Conservation (phyloP, 75 land plant species). For the Pseudotsuga menziesii region DNA sequence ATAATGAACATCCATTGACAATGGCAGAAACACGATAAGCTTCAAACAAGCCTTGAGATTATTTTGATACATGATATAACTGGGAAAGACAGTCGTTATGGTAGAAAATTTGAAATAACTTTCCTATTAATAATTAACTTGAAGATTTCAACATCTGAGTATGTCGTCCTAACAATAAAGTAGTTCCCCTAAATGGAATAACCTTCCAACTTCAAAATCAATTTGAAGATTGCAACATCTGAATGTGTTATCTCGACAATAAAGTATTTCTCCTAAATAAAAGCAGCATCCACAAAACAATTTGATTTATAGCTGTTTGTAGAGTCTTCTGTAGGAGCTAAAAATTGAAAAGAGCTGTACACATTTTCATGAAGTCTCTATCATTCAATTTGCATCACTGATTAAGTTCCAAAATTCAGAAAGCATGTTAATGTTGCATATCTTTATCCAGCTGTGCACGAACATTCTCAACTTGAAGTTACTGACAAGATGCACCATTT, state of each 20-base stretch:
- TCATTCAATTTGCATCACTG: not conserved
- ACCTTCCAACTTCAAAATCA: not conserved
- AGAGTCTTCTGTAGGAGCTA: not conserved
- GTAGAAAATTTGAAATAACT: not conserved
- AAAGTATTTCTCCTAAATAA: not conserved
- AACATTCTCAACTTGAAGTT: not conserved
- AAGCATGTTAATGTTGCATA: not conserved
- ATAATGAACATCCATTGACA: not conserved
- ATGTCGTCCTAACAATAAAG: no score
- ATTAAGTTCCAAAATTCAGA: not conserved
- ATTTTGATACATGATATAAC: not conserved
- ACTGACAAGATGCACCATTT: not conserved
- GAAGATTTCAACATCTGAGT: not conserved
- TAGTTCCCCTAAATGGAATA: not conserved
- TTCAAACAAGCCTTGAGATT: not conserved
- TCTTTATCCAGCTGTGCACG: not conserved
- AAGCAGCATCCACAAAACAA: not conserved
- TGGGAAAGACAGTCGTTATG: not conserved
- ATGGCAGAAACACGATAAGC: not conserved
- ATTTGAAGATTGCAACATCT: not conserved
- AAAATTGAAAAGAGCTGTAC: not conserved
- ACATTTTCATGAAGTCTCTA: not conserved
- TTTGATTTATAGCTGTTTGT: not conserved
- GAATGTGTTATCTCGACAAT: no score
- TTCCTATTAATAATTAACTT: not conserved